Percentiles rank a stretch among this genome's conserved stretches.
phyloP scores from a whole-genome alignment of 2,329 filamentous ascomycete genomes.

The Fusarium neocosmosporiellum region DNA sequence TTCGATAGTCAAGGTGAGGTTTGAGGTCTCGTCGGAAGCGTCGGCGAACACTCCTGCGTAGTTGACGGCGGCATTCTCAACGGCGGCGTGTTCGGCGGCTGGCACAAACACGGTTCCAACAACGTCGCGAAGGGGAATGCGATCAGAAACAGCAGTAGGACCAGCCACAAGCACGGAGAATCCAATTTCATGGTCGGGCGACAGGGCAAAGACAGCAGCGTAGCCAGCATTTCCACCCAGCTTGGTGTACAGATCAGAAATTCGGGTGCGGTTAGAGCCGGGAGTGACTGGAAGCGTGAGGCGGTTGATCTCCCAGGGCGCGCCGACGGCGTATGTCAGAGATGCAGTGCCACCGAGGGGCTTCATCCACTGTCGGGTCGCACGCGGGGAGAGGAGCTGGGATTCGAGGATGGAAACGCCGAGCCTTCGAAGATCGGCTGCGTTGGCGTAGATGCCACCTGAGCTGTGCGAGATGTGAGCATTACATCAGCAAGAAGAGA shows the following conservation, averaged over 20 bases:
- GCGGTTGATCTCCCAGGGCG: conserved; percentile 37
- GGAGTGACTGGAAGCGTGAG: conserved; percentile 16
- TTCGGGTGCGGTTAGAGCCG: conserved; percentile 37
- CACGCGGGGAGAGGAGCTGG: conserved; percentile 7
- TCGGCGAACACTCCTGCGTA: background rate
- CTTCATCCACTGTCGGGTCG: conserved; percentile 34
- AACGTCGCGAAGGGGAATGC: background rate
- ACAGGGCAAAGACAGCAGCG: conserved; percentile 40
- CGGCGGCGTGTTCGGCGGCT: background rate
- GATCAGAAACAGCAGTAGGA: background rate
- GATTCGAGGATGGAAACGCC: conserved; percentile 36
- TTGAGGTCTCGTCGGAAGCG: background rate
- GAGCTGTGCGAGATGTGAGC: background rate
- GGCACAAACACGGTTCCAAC: background rate
- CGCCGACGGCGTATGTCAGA: conserved; percentile 23
- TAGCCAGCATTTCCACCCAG: conserved; percentile 44
- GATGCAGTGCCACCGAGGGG: conserved; percentile 22
- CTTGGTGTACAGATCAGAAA: conserved; percentile 45
- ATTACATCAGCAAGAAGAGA: fast-evolving
- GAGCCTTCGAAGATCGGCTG: background rate
- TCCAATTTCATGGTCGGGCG: conserved; percentile 47
- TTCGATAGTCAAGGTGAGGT: conserved; percentile 21
- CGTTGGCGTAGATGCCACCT: background rate
- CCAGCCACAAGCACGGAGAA: background rate
- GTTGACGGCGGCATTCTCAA: background rate